Evolutionary conservation across 2,329 filamentous ascomycete genomes (phyloP), one percentile per base, ranked within the genome.

Genomic region (Calonectria pauciramosa): DNA sequence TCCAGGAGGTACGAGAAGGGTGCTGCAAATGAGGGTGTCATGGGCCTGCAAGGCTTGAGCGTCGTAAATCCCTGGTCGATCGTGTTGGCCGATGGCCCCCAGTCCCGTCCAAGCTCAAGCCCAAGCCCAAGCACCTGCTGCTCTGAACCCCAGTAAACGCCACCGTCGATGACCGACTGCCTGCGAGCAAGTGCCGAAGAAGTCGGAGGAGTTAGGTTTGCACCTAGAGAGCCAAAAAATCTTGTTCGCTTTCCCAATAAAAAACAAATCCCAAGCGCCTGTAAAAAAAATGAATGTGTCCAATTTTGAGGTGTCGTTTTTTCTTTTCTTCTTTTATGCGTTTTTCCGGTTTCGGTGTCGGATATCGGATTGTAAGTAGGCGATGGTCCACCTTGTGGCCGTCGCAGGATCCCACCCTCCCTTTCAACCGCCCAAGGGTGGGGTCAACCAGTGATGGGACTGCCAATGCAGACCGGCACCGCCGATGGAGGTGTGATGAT

Each of bases 161-260:
- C 59, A 49, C 63, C 65, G 59, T 68, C 65, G 69, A 70, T 60
- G 60, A 63, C 38, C 72, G 44, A 47, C 28, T 60, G 32, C 56
- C 56, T 38, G 56, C 32, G 56, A 74, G 51, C 52, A 70, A 73
- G 64, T 64, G 60, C 49, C 36, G 59, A n/a, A 51, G n/a, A 36
- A 54, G 44, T 23, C 4, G 49, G 49, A 49, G 68, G 72, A 77
- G 72, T 63, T 72, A 75, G 80, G 80, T 80, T 81, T 76, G 80
- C 80, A 80, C 80, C 79, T 52, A 80, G 72, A 76, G 68, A 80
- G 68, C 73, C 68, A 71, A 75, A 75, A 78, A 73, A 77, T 47
- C 78, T 81, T 81, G 73, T 76, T 75, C 76, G 49, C 63, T 66
- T 74, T 73, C 71, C 44, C 5, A 23, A 23, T 23, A 47, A 73